phyloP scores from a whole-genome alignment of 169 alveolate genomes.

The Amoebophrya sp. region DNA sequence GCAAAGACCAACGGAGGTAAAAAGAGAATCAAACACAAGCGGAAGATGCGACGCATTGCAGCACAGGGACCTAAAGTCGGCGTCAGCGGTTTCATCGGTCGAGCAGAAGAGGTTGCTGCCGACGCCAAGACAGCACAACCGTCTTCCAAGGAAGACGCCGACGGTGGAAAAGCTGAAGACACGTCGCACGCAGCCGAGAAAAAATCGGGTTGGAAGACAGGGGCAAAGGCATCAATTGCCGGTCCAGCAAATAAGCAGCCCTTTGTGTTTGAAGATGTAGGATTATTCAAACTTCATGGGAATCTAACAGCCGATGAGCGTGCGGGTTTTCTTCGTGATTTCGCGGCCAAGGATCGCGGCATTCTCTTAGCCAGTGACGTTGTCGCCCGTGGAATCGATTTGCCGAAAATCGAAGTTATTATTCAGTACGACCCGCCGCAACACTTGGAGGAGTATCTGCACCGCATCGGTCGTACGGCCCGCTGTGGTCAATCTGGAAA shows the following conservation, averaged over 20 bases:
- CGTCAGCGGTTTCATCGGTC: background rate
- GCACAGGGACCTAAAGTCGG: background rate
- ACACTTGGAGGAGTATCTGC: slow-evolving; percentile 77
- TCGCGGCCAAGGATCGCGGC: slow-evolving; percentile 32
- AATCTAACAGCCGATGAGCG: slow-evolving; percentile 38
- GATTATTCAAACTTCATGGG: slow-evolving; percentile 43
- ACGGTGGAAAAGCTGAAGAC: background rate
- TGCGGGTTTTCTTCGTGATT: slow-evolving; percentile 38
- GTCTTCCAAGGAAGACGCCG: too few species aligned
- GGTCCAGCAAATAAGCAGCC: too few species aligned
- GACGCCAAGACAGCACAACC: too few species aligned
- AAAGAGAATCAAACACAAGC: background rate
- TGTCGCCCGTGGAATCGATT: slow-evolving; percentile 40
- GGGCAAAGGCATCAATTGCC: background rate
- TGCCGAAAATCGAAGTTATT: slow-evolving; percentile 35
- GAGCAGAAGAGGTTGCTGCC: background rate
- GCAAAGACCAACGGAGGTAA: background rate
- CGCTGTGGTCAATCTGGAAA: slow-evolving; percentile 86
- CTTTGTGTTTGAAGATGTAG: background rate
- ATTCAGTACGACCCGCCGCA: slow-evolving; percentile 45
- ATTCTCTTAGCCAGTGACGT: slow-evolving; percentile 40
- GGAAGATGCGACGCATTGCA: background rate
- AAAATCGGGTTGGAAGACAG: background rate
- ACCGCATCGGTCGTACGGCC: slow-evolving; percentile 97
- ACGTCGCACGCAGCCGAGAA: background rate